Conservation (phyloP, 2,329 filamentous ascomycete species). For the Xylariaceae sp. region DNA sequence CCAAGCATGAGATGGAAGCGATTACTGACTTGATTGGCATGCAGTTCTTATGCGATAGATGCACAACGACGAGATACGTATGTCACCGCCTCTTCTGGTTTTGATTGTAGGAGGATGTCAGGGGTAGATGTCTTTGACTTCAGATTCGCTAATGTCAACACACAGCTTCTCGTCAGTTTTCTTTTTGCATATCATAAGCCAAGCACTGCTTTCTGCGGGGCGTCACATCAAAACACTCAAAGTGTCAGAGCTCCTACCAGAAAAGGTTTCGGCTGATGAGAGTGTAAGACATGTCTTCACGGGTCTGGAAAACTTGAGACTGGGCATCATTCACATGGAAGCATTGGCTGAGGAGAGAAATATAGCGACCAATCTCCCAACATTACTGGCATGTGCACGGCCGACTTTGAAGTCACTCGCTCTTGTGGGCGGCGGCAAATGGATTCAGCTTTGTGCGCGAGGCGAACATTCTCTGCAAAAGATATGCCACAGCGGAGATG, state of each 20-base stretch:
- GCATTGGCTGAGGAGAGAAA: neutral
- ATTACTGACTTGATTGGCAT: too few species aligned
- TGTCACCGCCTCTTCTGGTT: too few species aligned
- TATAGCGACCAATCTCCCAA: neutral
- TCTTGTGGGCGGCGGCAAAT: neutral
- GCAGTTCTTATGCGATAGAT: slow-evolving; percentile 11
- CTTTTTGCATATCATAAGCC: slow-evolving; percentile 8
- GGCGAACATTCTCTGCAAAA: slow-evolving; percentile 15
- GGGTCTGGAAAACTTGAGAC: slow-evolving; percentile 8
- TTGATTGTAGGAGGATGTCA: too few species aligned
- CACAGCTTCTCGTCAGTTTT: slow-evolving; percentile 5
- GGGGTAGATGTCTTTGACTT: too few species aligned
- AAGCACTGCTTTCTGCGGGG: slow-evolving; percentile 5
- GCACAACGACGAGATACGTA: slow-evolving; percentile 1
- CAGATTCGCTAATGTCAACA: too few species aligned
- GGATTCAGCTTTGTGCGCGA: neutral
- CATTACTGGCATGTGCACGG: slow-evolving; percentile 11
- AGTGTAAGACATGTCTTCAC: slow-evolving; percentile 13
- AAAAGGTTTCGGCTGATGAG: slow-evolving; percentile 5
- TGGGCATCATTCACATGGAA: slow-evolving; percentile 10
- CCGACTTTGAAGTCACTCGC: slow-evolving; percentile 10
- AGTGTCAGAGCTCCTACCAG: slow-evolving; percentile 8
- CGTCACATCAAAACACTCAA: slow-evolving; percentile 6
- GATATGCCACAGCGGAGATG: slow-evolving; percentile 6
- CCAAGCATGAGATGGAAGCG: too few species aligned